Evolutionary conservation across 495 filamentous ascomycete genomes (phyloP).

Genomic region (Penicillium salamii): DNA sequence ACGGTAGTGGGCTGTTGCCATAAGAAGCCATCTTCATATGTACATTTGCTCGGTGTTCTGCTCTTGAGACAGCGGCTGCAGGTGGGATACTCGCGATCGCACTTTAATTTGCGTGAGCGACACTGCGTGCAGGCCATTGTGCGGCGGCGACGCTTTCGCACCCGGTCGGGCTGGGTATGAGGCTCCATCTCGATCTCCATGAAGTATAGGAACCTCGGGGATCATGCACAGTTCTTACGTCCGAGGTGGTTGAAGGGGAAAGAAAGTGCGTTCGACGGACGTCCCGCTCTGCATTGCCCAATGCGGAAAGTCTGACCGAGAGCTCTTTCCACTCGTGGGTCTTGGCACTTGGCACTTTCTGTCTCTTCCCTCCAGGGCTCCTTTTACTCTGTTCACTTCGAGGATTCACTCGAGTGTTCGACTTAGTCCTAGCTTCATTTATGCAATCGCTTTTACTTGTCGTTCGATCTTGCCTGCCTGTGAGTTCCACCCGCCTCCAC

Average conservation of each 20-base stretch:
- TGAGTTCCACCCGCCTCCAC: too few species aligned
- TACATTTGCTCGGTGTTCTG: slow-evolving; percentile 38
- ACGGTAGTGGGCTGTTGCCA: slow-evolving; percentile 47
- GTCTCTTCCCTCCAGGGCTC: not conserved
- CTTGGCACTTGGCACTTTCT: not conserved
- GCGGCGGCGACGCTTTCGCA: slow-evolving; percentile 41
- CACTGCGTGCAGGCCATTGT: slow-evolving; percentile 51
- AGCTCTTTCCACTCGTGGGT: not conserved
- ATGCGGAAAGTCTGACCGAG: slow-evolving; percentile 17
- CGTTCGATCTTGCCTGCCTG: too few species aligned
- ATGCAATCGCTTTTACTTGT: too few species aligned
- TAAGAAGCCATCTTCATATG: slow-evolving; percentile 47
- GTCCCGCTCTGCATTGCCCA: slow-evolving; percentile 7
- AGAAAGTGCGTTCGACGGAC: slow-evolving; percentile 1
- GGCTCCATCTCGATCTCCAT: slow-evolving; percentile 1
- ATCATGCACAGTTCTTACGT: not conserved
- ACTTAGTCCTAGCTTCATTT: too few species aligned
- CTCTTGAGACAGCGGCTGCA: slow-evolving; percentile 63
- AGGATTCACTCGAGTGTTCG: too few species aligned
- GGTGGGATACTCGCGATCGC: slow-evolving; percentile 61
- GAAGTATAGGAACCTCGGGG: not conserved
- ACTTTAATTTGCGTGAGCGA: slow-evolving; percentile 67
- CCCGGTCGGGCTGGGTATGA: slow-evolving; percentile 22
- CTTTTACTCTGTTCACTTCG: too few species aligned
- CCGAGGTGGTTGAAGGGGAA: slow-evolving; percentile 1